Evolutionary conservation across 2,329 filamentous ascomycete species (phyloP), one percentile per base, ranked within the genome.

Genomic region (Dissoconium aciculare): DNA sequence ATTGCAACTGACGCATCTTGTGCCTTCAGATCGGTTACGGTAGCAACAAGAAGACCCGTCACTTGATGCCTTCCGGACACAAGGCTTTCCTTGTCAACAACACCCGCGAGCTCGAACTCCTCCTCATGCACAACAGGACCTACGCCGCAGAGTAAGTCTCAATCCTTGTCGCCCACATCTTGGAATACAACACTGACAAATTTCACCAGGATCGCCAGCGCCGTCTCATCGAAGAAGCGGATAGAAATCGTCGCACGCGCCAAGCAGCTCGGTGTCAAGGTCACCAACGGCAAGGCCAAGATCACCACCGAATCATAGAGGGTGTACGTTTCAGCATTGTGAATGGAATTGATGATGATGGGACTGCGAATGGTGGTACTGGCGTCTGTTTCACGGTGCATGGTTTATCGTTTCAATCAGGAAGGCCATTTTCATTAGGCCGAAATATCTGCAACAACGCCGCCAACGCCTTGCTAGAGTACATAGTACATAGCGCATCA

Each of bases 41-140:
- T 53, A 89, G 81, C 68, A 95, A 95, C 82, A 92, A 83, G 76
- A 95, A 95, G 77, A 98, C 89, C 60, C 78, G 82, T 59, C 87
- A 91, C 74, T 78, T 95, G 78, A 92, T 84, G 73, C 89, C 89
- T 61, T 93, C 84, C 55, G 89, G 89, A 68, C 87, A 95, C 80
- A 95, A 94, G 78, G 82, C 87, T 49, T 98, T 98, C 80, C 76
- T 95, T 59, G 89, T 98, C 69, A 83, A 78, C 78, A 98, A 98
- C 74, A 64, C 74, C 64, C 74, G 78, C 62, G 89, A 98, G 54
- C 78, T 98, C 57, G 87, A 98, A 66, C 79, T 98, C 44, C 78
- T 98, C 57, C 73, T 98, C 55, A 98, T 98, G 89, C 89, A 98
- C 80, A 95, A 95, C 82, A 78, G 79, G 63, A 92, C 84, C 65